phyloP scores from a whole-genome alignment of 495 filamentous ascomycete genomes.

The Hypoxylon crocopeplum region DNA sequence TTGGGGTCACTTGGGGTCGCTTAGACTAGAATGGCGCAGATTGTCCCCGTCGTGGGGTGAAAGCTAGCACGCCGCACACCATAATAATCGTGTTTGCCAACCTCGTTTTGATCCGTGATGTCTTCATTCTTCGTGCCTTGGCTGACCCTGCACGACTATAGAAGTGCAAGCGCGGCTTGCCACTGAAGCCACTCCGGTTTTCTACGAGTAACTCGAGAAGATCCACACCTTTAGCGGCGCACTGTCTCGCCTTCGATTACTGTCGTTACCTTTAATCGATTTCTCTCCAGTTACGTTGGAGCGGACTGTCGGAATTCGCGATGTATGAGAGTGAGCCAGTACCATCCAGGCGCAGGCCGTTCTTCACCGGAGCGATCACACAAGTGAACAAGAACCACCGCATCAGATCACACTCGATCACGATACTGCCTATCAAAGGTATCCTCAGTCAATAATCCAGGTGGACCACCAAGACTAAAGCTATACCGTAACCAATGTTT shows the following conservation, averaged over 20 bases:
- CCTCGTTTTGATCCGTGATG: neutral
- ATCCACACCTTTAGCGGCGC: neutral
- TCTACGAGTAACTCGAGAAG: neutral
- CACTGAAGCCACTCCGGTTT: neutral
- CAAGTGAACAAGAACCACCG: slow-evolving; percentile 5
- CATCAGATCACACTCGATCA: slow-evolving; percentile 1
- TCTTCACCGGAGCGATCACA: slow-evolving; percentile 8
- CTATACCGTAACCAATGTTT: neutral
- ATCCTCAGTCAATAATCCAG: slow-evolving; percentile 17
- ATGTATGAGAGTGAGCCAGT: slow-evolving; percentile 23
- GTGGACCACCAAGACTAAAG: neutral
- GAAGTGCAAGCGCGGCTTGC: neutral
- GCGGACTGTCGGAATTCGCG: slow-evolving; percentile 1
- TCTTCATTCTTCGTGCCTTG: neutral
- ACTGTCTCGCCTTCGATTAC: neutral
- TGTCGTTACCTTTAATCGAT: neutral
- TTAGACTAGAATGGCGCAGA: neutral
- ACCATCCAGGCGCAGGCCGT: slow-evolving; percentile 1
- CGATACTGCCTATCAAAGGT: slow-evolving; percentile 15
- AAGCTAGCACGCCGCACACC: neutral
- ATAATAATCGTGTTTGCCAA: slow-evolving; percentile 5
- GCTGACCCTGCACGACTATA: neutral
- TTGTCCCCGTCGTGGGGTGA: neutral
- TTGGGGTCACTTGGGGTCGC: neutral
- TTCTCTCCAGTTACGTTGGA: neutral